These are phyloP conservation scores for Phlebopus sp. DNA, from an alignment of 1,284 basidiomycete species.

Conservation along the genomic window DNA sequence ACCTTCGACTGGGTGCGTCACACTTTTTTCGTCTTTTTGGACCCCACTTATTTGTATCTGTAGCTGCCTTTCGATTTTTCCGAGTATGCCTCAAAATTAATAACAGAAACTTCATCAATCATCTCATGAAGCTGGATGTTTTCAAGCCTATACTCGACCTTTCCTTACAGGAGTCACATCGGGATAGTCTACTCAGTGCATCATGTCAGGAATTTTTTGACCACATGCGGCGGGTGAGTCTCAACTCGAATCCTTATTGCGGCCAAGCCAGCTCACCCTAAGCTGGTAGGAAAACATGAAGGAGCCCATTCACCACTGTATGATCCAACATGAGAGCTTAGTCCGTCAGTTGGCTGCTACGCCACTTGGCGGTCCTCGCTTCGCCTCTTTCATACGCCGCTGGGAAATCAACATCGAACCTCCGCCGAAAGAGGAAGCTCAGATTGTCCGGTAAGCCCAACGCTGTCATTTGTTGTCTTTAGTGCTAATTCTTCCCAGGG, in stretches of 20 bases:
- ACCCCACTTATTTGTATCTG: slow-evolving; percentile 14
- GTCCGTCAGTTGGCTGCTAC: slow-evolving; percentile 66
- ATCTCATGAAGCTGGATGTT: slow-evolving; percentile 84
- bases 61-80: slow-evolving; percentile 91
- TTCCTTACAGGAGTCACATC: slow-evolving; percentile 74
- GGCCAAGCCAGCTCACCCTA: slow-evolving; percentile 7
- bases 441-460: slow-evolving; percentile 28
- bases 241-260: slow-evolving; percentile 12
- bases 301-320: slow-evolving; percentile 80
- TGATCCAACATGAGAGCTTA: slow-evolving; percentile 71
- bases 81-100: slow-evolving; percentile 81
- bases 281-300: slow-evolving; percentile 78
- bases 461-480: not conserved
- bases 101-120: slow-evolving; percentile 83
- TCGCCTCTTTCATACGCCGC: slow-evolving; percentile 70
- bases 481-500: slow-evolving; percentile 26
- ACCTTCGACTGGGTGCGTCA: slow-evolving; percentile 79
- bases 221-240: slow-evolving; percentile 74
- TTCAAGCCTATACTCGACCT: slow-evolving; percentile 82
- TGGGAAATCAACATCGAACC: slow-evolving; percentile 94
- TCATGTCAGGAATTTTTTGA: slow-evolving; percentile 97
- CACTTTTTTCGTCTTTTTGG: slow-evolving; percentile 6
- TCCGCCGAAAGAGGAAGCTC: slow-evolving; percentile 54
- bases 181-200: slow-evolving; percentile 92
- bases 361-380: slow-evolving; percentile 63